A percentile compares a stretch with the other conserved stretches of the same genome.
phyloP scores from a whole-genome alignment of 495 filamentous ascomycete species.

The Talaromyces ruber region DNA sequence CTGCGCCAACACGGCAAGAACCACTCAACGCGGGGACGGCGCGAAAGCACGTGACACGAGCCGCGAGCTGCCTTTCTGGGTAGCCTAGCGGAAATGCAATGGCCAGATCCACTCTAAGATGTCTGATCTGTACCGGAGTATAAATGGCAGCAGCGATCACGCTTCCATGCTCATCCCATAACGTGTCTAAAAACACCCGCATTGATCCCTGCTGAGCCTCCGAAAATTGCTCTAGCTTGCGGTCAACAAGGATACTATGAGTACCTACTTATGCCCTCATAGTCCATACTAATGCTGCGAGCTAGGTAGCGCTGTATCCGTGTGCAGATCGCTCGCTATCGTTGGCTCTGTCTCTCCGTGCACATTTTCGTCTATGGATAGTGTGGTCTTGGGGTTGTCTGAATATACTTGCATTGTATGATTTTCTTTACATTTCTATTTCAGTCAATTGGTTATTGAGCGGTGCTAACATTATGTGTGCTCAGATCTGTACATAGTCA shows the following conservation, averaged over 20 bases:
- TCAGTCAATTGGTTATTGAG: no score
- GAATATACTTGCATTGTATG: background rate
- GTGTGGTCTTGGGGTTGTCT: background rate
- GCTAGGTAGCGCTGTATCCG: background rate
- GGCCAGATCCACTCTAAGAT: background rate
- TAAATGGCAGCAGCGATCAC: background rate
- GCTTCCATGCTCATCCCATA: background rate
- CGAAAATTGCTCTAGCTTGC: background rate
- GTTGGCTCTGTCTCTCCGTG: background rate
- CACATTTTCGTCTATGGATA: background rate
- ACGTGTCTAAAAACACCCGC: background rate
- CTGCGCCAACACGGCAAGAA: background rate
- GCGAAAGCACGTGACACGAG: slow-evolving; percentile 5
- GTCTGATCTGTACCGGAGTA: background rate
- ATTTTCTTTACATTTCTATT: no score
- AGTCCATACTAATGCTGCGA: background rate
- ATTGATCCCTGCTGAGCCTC: background rate
- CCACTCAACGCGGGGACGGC: slow-evolving; percentile 5
- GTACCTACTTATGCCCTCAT: background rate
- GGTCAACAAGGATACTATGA: no score
- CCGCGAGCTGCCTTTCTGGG: background rate
- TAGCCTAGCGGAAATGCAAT: background rate
- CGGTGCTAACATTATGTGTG: background rate
- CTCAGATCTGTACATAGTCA: background rate
- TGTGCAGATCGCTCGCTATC: background rate